Conservation (phyloP, 208 protist genomes). For the Angomonas desouzai region DNA sequence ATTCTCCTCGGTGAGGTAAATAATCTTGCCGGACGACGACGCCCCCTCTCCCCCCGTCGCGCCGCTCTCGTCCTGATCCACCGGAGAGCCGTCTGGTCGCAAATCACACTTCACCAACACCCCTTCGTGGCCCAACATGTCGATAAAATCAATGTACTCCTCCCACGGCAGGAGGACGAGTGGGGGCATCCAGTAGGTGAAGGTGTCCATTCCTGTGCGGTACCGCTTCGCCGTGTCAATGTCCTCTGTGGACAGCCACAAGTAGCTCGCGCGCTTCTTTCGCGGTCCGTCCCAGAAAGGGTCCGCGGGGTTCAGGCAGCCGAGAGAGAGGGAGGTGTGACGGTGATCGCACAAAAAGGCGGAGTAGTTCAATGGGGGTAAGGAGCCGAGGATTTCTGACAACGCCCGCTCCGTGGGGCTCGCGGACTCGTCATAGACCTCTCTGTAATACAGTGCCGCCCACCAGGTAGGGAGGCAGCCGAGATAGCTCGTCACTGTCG, state of each 20-base stretch:
- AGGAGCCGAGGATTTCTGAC: neutral
- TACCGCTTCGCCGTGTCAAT: neutral
- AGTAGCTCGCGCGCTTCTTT: slow-evolving; percentile 23
- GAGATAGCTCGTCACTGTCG: slow-evolving; percentile 14
- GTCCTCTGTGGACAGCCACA: neutral
- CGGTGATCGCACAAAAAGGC: slow-evolving; percentile 59
- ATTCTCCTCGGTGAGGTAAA: slow-evolving; percentile 24
- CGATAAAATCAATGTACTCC: slow-evolving; percentile 49
- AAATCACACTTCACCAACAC: slow-evolving; percentile 21
- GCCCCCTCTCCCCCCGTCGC: slow-evolving; percentile 5
- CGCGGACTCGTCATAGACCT: slow-evolving; percentile 28
- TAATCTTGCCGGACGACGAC: neutral
- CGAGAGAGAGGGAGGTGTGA: slow-evolving; percentile 31
- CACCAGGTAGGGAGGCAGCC: slow-evolving; percentile 81
- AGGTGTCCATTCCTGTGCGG: neutral
- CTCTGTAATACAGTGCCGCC: slow-evolving; percentile 62
- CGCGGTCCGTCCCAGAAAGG: slow-evolving; percentile 62
- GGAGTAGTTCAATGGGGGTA: slow-evolving; percentile 31
- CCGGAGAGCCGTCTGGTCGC: neutral
- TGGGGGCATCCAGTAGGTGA: slow-evolving; percentile 44
- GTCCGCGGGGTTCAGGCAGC: slow-evolving; percentile 67
- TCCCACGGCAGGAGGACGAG: slow-evolving; percentile 64
- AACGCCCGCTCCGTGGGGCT: neutral
- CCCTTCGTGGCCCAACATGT: slow-evolving; percentile 4
- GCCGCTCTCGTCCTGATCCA: slow-evolving; percentile 14